Base-by-base conservation (phyloP, 768 basidiomycete species). In the Hemileccinum rubropunctum region DNA sequence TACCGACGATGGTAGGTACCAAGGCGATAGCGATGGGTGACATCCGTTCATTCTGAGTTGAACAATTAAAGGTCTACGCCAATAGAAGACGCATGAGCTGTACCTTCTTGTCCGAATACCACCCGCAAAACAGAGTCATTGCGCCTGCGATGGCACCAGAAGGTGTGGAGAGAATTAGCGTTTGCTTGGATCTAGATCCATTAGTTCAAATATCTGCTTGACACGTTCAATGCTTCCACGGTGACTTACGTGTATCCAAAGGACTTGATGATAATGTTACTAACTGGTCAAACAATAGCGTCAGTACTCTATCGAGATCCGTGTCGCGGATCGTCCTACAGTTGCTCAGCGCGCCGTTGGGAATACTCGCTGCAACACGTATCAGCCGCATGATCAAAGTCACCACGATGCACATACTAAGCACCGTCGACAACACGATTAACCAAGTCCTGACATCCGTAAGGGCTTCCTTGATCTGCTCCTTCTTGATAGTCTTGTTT, bases 61-160 rank as follows among this genome's bases (percentile, higher is more conserved):
- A 46, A 12, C n/a, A 27, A 32, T 34, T 1, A 13, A 7, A 23
- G 3, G 23, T 23, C 6, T 23, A 23, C 23, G 6, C 23, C 6
- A 23, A 23, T 23, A 23, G 23, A 23, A 23, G 23, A 26, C 10
- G 17, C 28, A n/a, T n/a, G n/a, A 43, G 14, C 34, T 40, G 8
- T 44, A 79, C 82, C 76, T 78, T 83, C 63, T 68, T 79, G 57
- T 85, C 84, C 0, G 84, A 82, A 60, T 82, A 82, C 76, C 80
- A 85, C 3, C 82, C 82, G 53, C 80, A 83, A 5, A 73, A 57
- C 15, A 83, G 53, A 2, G 78, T 75, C 51, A 71, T 82, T 62
- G 9, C 23, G 6, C 3, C 3, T 23, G 23, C 23, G 23, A 23
- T 23, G 23, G 67, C 72, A 3, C 84, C 85, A 18, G 64, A 74